A percentile compares a stretch with the other conserved stretches of the same genome.
Conservation (phyloP, 768 basidiomycete genomes). For the Mrakia hoshinonis region DNA sequence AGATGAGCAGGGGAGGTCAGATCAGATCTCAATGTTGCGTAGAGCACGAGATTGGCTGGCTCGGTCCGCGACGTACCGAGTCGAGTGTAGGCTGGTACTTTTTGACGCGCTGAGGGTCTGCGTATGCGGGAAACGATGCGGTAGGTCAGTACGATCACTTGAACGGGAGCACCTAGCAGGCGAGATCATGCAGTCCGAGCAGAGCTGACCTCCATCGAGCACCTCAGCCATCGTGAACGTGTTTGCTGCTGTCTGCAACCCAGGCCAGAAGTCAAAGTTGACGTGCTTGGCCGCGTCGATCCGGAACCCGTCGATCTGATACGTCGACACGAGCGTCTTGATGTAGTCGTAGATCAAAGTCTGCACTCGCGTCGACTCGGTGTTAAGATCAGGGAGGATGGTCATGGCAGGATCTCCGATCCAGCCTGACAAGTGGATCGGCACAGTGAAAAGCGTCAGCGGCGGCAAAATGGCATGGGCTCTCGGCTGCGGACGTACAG, state of each 20-base stretch:
- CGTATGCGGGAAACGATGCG: too few species aligned
- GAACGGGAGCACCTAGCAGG: too few species aligned
- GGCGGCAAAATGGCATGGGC: background rate
- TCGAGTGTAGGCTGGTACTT: too few species aligned
- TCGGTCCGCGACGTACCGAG: background rate
- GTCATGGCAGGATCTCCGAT: background rate
- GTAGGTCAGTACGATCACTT: too few species aligned
- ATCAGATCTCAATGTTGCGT: too few species aligned
- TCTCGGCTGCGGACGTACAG: slow-evolving; percentile 11
- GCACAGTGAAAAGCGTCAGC: background rate
- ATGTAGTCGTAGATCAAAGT: slow-evolving; percentile 6
- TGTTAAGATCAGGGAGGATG: slow-evolving; percentile 24
- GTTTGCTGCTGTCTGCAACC: background rate
- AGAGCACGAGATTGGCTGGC: background rate
- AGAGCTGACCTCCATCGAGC: slow-evolving; percentile 18
- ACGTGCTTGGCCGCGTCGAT: slow-evolving; percentile 25
- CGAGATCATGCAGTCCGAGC: too few species aligned
- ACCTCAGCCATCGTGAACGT: slow-evolving; percentile 23
- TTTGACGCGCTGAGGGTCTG: too few species aligned
- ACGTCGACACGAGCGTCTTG: slow-evolving; percentile 17
- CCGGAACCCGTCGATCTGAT: slow-evolving; percentile 19
- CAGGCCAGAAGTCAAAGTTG: slow-evolving; percentile 15
- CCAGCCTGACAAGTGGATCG: slow-evolving; percentile 12
- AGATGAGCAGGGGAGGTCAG: background rate
- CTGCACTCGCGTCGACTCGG: background rate